Conservation (phyloP, 495 filamentous ascomycete species). For the Aspergillus leporis region DNA sequence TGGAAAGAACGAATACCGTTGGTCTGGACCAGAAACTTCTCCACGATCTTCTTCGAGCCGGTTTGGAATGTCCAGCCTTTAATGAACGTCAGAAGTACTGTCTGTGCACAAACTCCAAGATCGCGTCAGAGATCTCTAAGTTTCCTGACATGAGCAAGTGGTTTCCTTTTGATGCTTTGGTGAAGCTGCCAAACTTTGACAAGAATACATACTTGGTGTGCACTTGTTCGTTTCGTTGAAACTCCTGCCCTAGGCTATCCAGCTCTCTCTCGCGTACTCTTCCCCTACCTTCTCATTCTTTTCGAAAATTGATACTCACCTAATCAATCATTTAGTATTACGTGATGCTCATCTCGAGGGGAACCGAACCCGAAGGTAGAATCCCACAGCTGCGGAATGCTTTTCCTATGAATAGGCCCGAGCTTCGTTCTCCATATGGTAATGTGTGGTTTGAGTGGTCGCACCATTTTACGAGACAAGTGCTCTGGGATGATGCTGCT, state of each 20-base stretch:
- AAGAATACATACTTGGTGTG: conserved; percentile 33
- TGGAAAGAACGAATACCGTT: conserved; percentile 31
- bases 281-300: background rate
- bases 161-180: conserved; percentile 42
- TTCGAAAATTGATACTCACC: background rate
- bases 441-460: conserved; percentile 35
- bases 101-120: conserved; percentile 25
- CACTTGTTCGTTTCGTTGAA: background rate
- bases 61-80: conserved; percentile 64
- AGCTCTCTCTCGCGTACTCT: background rate
- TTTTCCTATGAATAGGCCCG: conserved; percentile 16
- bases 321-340: conserved; percentile 26
- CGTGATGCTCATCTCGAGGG: conserved; percentile 30
- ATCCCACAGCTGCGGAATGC: conserved; percentile 19
- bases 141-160: conserved; percentile 25
- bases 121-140: conserved; percentile 20
- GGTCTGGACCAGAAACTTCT: conserved; percentile 57
- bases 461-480: conserved; percentile 10
- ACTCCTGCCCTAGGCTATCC: background rate
- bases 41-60: conserved; percentile 56
- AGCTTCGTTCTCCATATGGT: conserved; percentile 29
- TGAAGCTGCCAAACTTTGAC: conserved; percentile 27
- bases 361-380: conserved; percentile 10
- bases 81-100: conserved; percentile 54
- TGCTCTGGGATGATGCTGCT: conserved; percentile 26